Evolutionary conservation across 306 rosid genomes (phyloP).

Genomic region (Citrullus amarus): DNA sequence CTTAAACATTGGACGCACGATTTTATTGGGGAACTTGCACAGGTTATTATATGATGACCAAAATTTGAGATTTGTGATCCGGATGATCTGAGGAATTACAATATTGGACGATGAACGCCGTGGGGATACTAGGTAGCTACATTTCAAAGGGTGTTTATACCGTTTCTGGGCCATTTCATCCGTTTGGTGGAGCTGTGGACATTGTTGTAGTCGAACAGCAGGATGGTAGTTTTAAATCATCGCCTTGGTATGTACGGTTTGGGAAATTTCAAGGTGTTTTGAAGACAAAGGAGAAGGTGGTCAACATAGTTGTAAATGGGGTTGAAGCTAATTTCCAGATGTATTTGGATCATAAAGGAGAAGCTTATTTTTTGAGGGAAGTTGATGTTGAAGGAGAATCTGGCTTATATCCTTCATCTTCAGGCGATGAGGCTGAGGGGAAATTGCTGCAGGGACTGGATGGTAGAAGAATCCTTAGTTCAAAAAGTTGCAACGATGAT

Average conservation of each 20-base stretch:
- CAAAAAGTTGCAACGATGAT: constrained; percentile 29
- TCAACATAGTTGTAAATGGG: constrained; percentile 58
- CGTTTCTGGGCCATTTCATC: constrained; percentile 76
- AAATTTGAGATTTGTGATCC: constrained; percentile 1
- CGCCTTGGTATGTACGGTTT: constrained; percentile 84
- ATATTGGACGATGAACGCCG: constrained; percentile 60
- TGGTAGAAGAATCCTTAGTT: constrained; percentile 17
- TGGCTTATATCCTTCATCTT: constrained; percentile 19
- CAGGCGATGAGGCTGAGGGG: constrained; percentile 32
- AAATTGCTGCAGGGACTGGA: constrained; percentile 13
- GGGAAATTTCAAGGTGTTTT: constrained; percentile 94
- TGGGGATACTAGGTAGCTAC: constrained; percentile 62
- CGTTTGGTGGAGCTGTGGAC: constrained; percentile 96
- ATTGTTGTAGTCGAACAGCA: constrained; percentile 73
- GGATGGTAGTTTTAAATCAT: constrained; percentile 80
- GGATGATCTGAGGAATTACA: constrained; percentile 11
- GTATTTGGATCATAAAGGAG: constrained; percentile 71
- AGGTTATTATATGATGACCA: background rate
- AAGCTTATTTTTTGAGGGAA: constrained; percentile 68
- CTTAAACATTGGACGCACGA: background rate
- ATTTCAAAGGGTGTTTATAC: constrained; percentile 64
- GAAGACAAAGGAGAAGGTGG: constrained; percentile 59
- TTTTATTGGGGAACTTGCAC: background rate
- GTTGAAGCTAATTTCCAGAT: constrained; percentile 52
- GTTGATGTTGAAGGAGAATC: constrained; percentile 38